Base-by-base conservation (phyloP, 2,329 filamentous ascomycete genomes). In the Sarocladium kiliense region DNA sequence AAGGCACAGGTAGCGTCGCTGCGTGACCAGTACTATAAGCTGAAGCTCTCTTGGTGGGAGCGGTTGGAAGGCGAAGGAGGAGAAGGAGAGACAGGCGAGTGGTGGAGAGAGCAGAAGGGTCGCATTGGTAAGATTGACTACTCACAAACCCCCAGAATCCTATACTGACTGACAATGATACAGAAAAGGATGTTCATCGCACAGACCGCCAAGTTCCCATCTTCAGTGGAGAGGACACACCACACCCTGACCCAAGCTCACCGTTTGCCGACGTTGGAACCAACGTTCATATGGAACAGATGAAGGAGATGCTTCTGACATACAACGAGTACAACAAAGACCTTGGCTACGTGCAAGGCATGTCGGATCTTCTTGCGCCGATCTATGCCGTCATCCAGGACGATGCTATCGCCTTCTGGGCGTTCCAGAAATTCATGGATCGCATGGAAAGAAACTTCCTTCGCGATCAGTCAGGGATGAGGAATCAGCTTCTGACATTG, bases 301-400 rank as follows among this genome's bases (percentile, higher is more conserved):
- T 99, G 84, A 99, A 99, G 74, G 94, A 99, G 68, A 96, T 99
- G 89, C 85, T 99, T 1, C 80, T 99, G 18, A 97, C 94, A 0
- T 99, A 99, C 71, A 97, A 99, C 68, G 94, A 99, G 73, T 95
- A 95, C 73, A 99, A 99, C 74, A 89, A 86, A 57, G 90, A 94
- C 57, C 81, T 99, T 2, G 94, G 95, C 50, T 99, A 99, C 66
- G 94, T 99, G 1, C 94, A 99, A 74, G 94, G 94, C 58, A 99
- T 99, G 94, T 97, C 91, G 12, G 94, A 99, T 70, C 82, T 99
- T 1, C 82, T 99, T 9, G 91, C 94, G 0, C 94, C 94, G 2
- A 91, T 99, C 58, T 99, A 99, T 66, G 94, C 94, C 3, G 91
- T 99, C 21, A 87, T 97, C 74, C 94, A 99, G 73, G 95, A 99